Percentiles rank a stretch among this genome's conserved stretches.
These are phyloP conservation scores for Ophiostoma novo-ulmi DNA, from an alignment of 2,329 filamentous ascomycete species.

Conservation along the genomic window DNA sequence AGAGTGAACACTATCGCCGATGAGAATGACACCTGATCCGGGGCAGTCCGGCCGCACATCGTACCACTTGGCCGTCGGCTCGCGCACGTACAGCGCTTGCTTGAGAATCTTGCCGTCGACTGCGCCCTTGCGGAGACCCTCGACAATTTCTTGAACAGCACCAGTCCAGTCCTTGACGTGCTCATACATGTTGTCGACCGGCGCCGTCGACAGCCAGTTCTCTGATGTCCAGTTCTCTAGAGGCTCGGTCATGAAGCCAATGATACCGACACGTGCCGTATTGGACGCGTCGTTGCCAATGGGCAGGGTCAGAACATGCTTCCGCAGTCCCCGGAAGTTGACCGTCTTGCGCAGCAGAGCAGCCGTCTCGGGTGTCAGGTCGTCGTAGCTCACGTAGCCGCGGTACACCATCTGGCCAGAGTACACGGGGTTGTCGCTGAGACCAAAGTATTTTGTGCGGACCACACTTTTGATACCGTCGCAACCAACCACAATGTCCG, in stretches of 20 bases:
- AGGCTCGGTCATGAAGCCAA: constrained; percentile 32
- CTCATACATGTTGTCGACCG: constrained; percentile 38
- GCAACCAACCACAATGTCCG: constrained; percentile 51
- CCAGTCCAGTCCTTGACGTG: constrained; percentile 42
- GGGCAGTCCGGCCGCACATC: constrained; percentile 35
- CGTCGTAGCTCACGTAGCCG: constrained; percentile 34
- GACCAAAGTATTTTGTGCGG: constrained; percentile 48
- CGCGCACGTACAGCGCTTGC: constrained; percentile 32
- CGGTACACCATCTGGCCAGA: constrained; percentile 58
- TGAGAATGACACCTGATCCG: constrained; percentile 47
- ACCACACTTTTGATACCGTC: constrained; percentile 59
- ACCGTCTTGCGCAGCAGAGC: constrained; percentile 54
- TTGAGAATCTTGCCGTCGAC: constrained; percentile 28
- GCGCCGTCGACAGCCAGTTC: constrained; percentile 34
- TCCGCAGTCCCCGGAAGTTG: constrained; percentile 39
- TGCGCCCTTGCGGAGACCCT: constrained; percentile 43
- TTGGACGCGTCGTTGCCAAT: constrained; percentile 37
- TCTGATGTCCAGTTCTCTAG: constrained; percentile 24
- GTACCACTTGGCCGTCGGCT: constrained; percentile 45
- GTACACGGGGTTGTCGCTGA: constrained; percentile 44
- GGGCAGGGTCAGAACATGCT: constrained; percentile 38
- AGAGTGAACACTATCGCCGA: constrained; percentile 55
- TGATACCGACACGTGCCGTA: constrained; percentile 33
- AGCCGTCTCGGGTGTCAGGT: constrained; percentile 24
- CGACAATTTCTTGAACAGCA: constrained; percentile 36